phyloP scores from a whole-genome alignment of 257 asterid species.

The Hygrophila difformis region DNA sequence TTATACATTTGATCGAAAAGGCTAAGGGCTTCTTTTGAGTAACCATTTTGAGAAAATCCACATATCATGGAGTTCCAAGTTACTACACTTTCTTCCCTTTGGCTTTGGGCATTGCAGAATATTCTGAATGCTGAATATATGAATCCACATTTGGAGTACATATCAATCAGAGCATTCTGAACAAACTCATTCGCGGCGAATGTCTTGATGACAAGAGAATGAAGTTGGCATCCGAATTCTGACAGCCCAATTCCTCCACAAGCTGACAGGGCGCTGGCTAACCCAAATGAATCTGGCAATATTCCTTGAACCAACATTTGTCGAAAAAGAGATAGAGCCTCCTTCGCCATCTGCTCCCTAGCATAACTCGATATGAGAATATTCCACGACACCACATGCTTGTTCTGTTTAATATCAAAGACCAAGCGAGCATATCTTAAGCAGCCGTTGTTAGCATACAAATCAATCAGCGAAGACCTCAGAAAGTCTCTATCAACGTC shows the following conservation, averaged over 20 bases:
- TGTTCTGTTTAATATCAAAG: conserved; percentile 36
- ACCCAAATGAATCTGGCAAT: conserved; percentile 61
- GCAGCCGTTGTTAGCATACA: conserved; percentile 67
- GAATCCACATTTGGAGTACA: conserved; percentile 69
- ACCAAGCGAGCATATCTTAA: conserved; percentile 33
- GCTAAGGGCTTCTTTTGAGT: conserved; percentile 40
- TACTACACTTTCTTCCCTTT: conserved; percentile 31
- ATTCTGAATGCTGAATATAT: conserved; percentile 37
- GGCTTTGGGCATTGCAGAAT: conserved; percentile 28
- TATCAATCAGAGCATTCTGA: conserved; percentile 65
- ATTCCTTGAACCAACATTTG: conserved; percentile 49
- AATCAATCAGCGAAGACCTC: conserved; percentile 65
- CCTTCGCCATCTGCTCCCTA: conserved; percentile 38
- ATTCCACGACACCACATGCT: conserved; percentile 65
- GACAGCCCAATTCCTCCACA: conserved; percentile 52
- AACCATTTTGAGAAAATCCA: conserved; percentile 67
- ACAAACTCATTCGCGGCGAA: conserved; percentile 50
- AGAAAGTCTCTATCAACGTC: conserved; percentile 43
- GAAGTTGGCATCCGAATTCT: conserved; percentile 58
- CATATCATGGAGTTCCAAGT: conserved; percentile 84
- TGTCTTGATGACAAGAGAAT: conserved; percentile 44
- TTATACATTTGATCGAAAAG: conserved; percentile 52
- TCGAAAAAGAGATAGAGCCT: conserved; percentile 56
- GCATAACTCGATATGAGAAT: conserved; percentile 77
- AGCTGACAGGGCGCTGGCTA: conserved; percentile 64